Evolutionary conservation across 768 basidiomycete species (phyloP).

Genomic region (Fomitopsis serialis): DNA sequence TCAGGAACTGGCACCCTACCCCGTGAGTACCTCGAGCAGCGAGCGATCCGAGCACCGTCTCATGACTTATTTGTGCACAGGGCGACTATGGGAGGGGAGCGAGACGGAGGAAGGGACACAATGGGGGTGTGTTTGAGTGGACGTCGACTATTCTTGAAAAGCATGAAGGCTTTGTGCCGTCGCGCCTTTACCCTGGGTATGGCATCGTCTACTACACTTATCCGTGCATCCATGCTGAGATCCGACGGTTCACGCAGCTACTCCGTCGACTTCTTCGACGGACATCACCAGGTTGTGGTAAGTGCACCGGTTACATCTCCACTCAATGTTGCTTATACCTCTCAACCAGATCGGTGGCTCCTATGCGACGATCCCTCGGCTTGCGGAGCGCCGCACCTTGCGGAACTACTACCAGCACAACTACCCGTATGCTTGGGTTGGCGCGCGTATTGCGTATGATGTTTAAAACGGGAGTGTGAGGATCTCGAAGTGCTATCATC

Average conservation of each 20-base stretch:
- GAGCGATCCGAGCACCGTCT: background rate
- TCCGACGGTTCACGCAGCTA: slow-evolving; percentile 38
- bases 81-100: slow-evolving; percentile 59
- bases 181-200: slow-evolving; percentile 83
- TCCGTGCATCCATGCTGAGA: background rate
- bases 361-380: slow-evolving; percentile 78
- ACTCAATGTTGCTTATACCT: slow-evolving; percentile 5
- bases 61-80: slow-evolving; percentile 31
- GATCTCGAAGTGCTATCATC: too few species aligned
- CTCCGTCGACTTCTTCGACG: slow-evolving; percentile 90
- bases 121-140: slow-evolving; percentile 99
- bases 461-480: background rate
- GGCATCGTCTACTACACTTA: slow-evolving; percentile 6
- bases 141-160: slow-evolving; percentile 74
- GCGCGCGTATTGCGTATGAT: slow-evolving; percentile 65
- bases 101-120: slow-evolving; percentile 55
- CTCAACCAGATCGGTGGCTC: slow-evolving; percentile 77
- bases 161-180: slow-evolving; percentile 71
- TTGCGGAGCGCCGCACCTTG: slow-evolving; percentile 69
- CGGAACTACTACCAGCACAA: slow-evolving; percentile 92
- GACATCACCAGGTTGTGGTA: slow-evolving; percentile 81
- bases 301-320: background rate
- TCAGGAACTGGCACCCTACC: slow-evolving; percentile 90
- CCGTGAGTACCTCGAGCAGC: slow-evolving; percentile 51
- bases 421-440: slow-evolving; percentile 87